A percentile compares a stretch with the other conserved stretches of the same genome.
Evolutionary conservation across 805 yeast species (phyloP).

Genomic region (Saturnispora diversa): DNA sequence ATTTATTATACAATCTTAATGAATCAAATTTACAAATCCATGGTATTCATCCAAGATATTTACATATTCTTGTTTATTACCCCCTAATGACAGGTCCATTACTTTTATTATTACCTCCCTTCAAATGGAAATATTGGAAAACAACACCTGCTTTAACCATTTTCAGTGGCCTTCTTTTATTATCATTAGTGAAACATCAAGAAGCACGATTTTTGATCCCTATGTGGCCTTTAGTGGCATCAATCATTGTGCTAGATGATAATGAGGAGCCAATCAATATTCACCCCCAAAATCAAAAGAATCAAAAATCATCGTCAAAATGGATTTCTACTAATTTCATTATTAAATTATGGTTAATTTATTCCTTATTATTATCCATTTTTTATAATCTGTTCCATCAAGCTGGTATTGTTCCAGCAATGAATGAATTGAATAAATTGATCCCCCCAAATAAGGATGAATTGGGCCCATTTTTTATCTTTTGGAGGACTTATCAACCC

Average conservation of each 20-base stretch:
- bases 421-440: slow-evolving; percentile 32
- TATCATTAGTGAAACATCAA: slow-evolving; percentile 83
- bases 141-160: slow-evolving; percentile 55
- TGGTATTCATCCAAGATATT: slow-evolving; percentile 74
- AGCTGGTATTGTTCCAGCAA: slow-evolving; percentile 75
- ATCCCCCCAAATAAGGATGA: slow-evolving; percentile 14
- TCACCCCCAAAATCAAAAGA: no score
- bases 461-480: slow-evolving; percentile 39
- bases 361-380: slow-evolving; percentile 50
- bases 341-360: slow-evolving; percentile 47
- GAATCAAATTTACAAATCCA: slow-evolving; percentile 57
- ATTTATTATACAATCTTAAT: slow-evolving; percentile 59
- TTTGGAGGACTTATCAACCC: slow-evolving; percentile 95
- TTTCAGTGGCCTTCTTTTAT: slow-evolving; percentile 48
- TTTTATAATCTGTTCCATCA: slow-evolving; percentile 83
- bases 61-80: slow-evolving; percentile 65
- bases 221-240: slow-evolving; percentile 57
- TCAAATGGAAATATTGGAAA: slow-evolving; percentile 32
- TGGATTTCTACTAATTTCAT: slow-evolving; percentile 19
- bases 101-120: slow-evolving; percentile 37
- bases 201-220: slow-evolving; percentile 87
- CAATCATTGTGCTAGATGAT: slow-evolving; percentile 35
- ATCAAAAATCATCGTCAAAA: no score
- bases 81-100: slow-evolving; percentile 83
- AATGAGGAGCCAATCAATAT: no score